Evolutionary conservation across 169 alveolate species (phyloP).

Genomic region (Plasmodium relictum): DNA sequence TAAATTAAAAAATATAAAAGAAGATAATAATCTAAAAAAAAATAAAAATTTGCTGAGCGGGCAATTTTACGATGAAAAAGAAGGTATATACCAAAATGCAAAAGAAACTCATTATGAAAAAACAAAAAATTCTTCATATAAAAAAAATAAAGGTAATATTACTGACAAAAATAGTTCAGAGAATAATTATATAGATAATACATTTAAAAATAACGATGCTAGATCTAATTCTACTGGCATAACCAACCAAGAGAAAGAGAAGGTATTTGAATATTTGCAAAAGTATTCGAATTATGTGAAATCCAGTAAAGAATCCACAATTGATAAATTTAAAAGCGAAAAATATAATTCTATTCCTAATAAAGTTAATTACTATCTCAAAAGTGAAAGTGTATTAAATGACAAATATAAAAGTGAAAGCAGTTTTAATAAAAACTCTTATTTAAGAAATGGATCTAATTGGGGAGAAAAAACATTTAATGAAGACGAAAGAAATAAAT

Average conservation of each 20-base stretch:
- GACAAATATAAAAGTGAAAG: constrained; percentile 2
- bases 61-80: background rate
- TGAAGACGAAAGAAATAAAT: background rate
- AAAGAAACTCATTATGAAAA: constrained; percentile 14
- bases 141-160: constrained; percentile 14
- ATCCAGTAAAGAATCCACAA: background rate
- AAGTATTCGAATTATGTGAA: background rate
- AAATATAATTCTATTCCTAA: background rate
- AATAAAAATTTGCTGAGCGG: background rate
- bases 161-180: background rate
- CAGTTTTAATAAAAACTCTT: constrained; percentile 11
- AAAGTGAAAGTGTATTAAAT: constrained; percentile 15
- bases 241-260: too few relatives aligned
- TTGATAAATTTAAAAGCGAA: constrained; percentile 5
- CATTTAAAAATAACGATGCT: background rate
- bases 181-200: background rate
- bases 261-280: background rate
- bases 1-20: background rate
- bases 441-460: constrained; percentile 10
- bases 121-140: background rate
- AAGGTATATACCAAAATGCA: background rate
- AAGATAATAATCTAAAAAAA: background rate
- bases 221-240: background rate
- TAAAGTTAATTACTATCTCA: background rate
- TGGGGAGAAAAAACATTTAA: constrained; percentile 11